Percentiles rank a stretch among this genome's conserved stretches.
phyloP scores from a whole-genome alignment of 768 basidiomycete species.

The Megacollybia marginata region DNA sequence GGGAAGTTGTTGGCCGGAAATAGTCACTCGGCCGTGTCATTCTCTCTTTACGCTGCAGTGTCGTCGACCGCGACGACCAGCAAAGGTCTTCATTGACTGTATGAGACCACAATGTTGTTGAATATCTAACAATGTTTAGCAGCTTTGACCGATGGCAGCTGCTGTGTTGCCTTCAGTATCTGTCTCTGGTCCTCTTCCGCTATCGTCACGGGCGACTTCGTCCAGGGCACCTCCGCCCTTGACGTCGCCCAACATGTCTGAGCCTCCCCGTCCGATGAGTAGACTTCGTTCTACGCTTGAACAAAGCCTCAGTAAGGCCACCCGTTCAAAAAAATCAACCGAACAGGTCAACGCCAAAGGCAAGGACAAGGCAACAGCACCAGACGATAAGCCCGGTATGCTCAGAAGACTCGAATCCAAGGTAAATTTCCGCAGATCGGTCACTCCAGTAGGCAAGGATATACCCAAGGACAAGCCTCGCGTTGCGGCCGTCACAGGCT shows the following conservation, averaged over 20 bases:
- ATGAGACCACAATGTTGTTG: too few species aligned
- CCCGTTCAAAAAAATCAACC: conserved; percentile 43
- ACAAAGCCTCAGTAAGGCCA: conserved; percentile 58
- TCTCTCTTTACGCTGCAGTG: too few species aligned
- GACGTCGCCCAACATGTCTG: conserved; percentile 19
- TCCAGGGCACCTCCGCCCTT: conserved; percentile 32
- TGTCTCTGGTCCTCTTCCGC: conserved; percentile 36
- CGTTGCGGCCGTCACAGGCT: conserved; percentile 49
- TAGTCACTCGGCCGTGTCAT: too few species aligned
- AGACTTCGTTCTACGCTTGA: conserved; percentile 62
- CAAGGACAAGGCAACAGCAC: conserved; percentile 33
- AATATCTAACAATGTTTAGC: not conserved
- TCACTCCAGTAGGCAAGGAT: conserved; percentile 31
- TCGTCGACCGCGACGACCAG: too few species aligned
- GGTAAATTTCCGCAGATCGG: conserved; percentile 41
- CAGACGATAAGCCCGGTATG: conserved; percentile 33
- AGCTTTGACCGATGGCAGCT: conserved; percentile 3
- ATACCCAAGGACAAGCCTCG: conserved; percentile 31
- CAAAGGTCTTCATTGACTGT: too few species aligned
- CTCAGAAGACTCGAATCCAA: conserved; percentile 41
- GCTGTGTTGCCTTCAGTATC: conserved; percentile 7
- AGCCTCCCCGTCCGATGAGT: conserved; percentile 37
- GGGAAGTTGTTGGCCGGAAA: too few species aligned
- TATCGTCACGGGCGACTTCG: conserved; percentile 30
- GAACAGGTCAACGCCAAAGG: conserved; percentile 30